Evolutionary conservation across 768 basidiomycete genomes (phyloP).

Genomic region (Auriculariales sp.): DNA sequence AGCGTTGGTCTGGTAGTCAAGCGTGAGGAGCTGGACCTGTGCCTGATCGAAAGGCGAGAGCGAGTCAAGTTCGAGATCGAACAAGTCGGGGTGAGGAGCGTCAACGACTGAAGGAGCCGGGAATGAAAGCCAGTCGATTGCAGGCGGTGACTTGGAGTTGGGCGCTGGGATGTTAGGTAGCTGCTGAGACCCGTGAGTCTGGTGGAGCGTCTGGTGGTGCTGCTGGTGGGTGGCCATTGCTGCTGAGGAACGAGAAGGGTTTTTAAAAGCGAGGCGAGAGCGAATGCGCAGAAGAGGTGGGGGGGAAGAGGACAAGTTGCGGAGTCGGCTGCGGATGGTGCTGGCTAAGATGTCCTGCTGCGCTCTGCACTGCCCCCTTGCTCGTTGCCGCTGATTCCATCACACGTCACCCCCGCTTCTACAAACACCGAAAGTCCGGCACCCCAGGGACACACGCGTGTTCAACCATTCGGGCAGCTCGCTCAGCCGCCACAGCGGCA

Average conservation of each 20-base stretch:
- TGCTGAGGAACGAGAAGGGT: background rate
- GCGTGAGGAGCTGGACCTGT: conserved; percentile 35
- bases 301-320: background rate
- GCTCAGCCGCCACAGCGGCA: too few relatives aligned
- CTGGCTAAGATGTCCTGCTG: too few relatives aligned
- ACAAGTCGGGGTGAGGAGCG: conserved; percentile 67
- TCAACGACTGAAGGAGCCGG: conserved; percentile 53
- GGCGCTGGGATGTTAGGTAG: too few relatives aligned
- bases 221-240: background rate
- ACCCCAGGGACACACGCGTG: too few relatives aligned
- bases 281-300: background rate
- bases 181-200: too few relatives aligned
- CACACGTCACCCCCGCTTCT: too few relatives aligned
- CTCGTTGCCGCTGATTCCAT: too few relatives aligned
- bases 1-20: conserved; percentile 50
- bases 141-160: too few relatives aligned
- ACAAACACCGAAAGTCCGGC: too few relatives aligned
- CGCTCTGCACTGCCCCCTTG: background rate
- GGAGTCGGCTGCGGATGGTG: too few relatives aligned
- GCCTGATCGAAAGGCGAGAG: conserved; percentile 55
- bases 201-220: background rate
- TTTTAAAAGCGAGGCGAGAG: background rate
- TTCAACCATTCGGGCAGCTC: too few relatives aligned
- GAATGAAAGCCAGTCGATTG: conserved; percentile 42
- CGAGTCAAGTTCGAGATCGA: conserved; percentile 71